Base-by-base conservation (phyloP, 202 grass and related monocot genomes). In the Setaria viridis region DNA sequence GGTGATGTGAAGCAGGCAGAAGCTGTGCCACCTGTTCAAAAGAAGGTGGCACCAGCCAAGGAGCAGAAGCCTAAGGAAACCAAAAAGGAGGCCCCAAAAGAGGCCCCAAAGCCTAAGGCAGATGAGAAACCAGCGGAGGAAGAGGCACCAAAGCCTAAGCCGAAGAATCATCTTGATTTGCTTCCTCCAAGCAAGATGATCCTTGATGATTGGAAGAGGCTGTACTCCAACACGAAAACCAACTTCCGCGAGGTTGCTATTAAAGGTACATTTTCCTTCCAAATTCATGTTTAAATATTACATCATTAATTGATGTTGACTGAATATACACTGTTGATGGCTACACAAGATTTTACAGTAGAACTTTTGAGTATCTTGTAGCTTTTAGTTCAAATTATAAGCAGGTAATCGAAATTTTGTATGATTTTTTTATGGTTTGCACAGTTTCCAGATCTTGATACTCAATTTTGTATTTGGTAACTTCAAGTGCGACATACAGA, bases 151-250 rank as follows among this genome's bases (percentile, higher is more conserved):
- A 97, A 97, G 43, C 92, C 90, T 21, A 97, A 97, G 55, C 79
- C 89, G 0, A 97, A 97, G 74, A 97, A 97, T 81, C 89, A 92
- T 43, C 90, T 97, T n/a, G 95, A 97, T 82, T 80, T 91, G 89
- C 89, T 97, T 43, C 92, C 95, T 49, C 92, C 95, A 14, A 97
- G 95, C 67, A 94, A 89, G 82, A 97, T 97, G 95, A 73, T 97
- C 72, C 88, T 97, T 32, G 95, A 97, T 80, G 95, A 97, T 53
- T 97, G 95, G 95, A 97, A 97, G 89, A 91, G 91, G 67, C 17
- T 97, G 11, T 94, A 97, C 74, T 97, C 95, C 3, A 97, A 97
- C 79, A 97, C 92, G 0, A 97, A 97, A 81, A 97, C 92, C 35
- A 97, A 97, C 62, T 97, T 94, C 83, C 92, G 80, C 2, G 95